phyloP scores from a whole-genome alignment of 106 monocot genomes.

The Cymbidium sinense region DNA sequence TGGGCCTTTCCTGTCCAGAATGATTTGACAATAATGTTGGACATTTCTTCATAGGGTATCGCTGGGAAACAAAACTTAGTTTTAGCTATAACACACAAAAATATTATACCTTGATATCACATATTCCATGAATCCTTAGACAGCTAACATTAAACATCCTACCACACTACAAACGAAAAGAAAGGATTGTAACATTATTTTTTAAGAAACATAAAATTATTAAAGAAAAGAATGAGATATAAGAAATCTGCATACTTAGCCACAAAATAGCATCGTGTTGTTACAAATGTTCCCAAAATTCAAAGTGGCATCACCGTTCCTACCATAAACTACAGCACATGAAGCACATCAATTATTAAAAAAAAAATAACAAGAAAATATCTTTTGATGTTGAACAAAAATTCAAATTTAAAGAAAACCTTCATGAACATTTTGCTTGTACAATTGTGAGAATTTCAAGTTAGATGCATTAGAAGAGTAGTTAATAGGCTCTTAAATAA shows the following conservation, averaged over 20 bases:
- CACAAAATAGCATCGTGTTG: slow-evolving; percentile 5
- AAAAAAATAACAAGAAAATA: not conserved
- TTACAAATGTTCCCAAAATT: too few species aligned
- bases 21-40: too few species aligned
- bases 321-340: slow-evolving; percentile 2
- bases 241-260: slow-evolving; percentile 1
- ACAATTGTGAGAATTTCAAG: not conserved
- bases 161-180: not conserved
- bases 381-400: not conserved
- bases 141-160: too few species aligned
- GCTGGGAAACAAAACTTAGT: too few species aligned
- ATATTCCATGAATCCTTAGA: too few species aligned
- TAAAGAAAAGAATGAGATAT: not conserved
- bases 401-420: not conserved
- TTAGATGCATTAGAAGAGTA: too few species aligned
- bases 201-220: not conserved
- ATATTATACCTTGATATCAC: too few species aligned
- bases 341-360: not conserved
- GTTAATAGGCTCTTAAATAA: too few species aligned
- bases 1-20: too few species aligned
- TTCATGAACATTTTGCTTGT: not conserved
- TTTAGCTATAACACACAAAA: too few species aligned
- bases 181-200: not conserved
- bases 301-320: slow-evolving; percentile 2
- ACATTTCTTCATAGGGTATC: too few species aligned